Percentiles rank a stretch among this genome's conserved stretches.
Evolutionary conservation across 2,329 filamentous ascomycete genomes (phyloP).

Genomic region (Fusarium sp.): DNA sequence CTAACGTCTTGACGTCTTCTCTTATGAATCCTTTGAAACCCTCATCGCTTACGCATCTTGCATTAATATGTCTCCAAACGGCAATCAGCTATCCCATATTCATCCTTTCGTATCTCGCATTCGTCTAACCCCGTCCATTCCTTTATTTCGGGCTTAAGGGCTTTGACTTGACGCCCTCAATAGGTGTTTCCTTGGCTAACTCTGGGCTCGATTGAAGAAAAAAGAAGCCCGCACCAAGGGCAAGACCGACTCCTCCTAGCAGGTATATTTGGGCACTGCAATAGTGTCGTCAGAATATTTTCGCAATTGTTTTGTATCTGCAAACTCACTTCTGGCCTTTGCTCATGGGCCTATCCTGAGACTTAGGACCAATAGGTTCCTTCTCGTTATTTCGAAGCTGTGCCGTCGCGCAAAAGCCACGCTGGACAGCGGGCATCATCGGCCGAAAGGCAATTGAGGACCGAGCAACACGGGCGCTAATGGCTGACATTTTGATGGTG

Average conservation of each 20-base stretch:
- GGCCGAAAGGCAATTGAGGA: constrained; percentile 30
- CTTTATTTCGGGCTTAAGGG: neutral
- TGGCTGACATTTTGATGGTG: constrained; percentile 28
- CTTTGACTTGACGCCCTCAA: constrained; percentile 11
- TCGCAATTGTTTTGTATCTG: no score
- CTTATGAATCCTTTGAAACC: constrained; percentile 1
- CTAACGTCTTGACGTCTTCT: neutral
- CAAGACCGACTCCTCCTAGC: constrained; percentile 35
- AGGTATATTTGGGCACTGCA: constrained; percentile 24
- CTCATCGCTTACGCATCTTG: constrained; percentile 36
- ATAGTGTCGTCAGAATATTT: neutral
- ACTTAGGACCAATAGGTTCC: constrained; percentile 19
- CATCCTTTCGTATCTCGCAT: neutral
- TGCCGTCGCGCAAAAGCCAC: constrained; percentile 21
- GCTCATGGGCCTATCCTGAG: constrained; percentile 2
- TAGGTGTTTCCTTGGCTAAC: constrained; percentile 22
- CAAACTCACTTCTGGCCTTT: constrained; percentile 15
- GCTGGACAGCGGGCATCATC: constrained; percentile 17
- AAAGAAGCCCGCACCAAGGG: constrained; percentile 37
- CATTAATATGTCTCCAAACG: neutral
- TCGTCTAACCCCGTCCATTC: neutral
- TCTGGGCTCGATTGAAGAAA: constrained; percentile 25
- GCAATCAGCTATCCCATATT: neutral
- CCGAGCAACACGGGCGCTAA: constrained; percentile 28
- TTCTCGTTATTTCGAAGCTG: neutral